Base-by-base conservation (phyloP, 2,329 filamentous ascomycete genomes). In the Neopestalotiopsis clavispora region DNA sequence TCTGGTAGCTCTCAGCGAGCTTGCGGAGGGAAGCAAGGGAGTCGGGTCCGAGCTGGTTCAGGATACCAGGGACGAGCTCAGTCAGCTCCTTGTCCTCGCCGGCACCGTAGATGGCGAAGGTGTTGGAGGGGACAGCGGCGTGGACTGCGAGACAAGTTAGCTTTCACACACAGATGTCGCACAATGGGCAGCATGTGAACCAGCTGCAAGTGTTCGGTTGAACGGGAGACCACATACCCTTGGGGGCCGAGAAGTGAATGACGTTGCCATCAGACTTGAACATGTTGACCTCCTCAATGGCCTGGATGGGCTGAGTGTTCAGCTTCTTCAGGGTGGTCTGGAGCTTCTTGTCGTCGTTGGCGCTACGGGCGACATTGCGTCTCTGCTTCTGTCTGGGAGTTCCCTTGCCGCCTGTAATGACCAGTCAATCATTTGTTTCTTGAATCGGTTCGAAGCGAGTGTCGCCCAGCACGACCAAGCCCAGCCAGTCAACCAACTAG, bases 211-310 rank as follows among this genome's bases (percentile, higher is more conserved):
- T 12, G 30, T 99, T 90, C 98, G 96, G 80, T 99, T 98, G 84
- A 99, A 28, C 23, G 32, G 32, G 23, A 34, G 30, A 52, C 23
- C 14, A 87, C 90, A 80, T 86, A 98, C 96, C 96, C 89, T 98
- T 98, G 78, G 96, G 96, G 80, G 94, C 94, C 78, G 94, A 92
- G 83, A 99, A 99, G 90, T 99, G 96, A 81, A 99, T 98, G 84
- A 99, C 96, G 84, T 99, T 99, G 84, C 96, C 96, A 83, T 99
- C 96, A 82, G 93, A 92, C 93, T 99, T 99, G 92, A 99, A 99
- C 96, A 99, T 99, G 92, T 99, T 99, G 84, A 99, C 96, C 89
- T 99, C 96, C 91, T 99, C 96, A 79, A 99, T 99, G 75, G 93
- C 94, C 88, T 97, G 95, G 85, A 99, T 98, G 79, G 96, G 96